phyloP scores from a whole-genome alignment of 306 rosid genomes.

The Crotalaria pallida region DNA sequence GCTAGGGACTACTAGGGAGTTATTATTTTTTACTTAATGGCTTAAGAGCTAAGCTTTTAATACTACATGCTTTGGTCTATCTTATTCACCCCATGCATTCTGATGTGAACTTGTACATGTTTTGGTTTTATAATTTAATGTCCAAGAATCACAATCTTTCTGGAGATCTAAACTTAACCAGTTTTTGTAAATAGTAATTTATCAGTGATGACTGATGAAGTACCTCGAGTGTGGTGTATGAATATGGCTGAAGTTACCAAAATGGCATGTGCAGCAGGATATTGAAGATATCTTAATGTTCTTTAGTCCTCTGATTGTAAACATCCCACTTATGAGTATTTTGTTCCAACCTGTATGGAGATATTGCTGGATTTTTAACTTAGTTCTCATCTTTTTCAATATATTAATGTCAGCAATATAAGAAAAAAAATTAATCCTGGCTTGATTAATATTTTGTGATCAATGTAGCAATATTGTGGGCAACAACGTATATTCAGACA shows the following conservation, averaged over 20 bases:
- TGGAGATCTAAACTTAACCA: neutral
- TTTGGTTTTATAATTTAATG: constrained; percentile 1
- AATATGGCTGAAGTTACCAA: neutral
- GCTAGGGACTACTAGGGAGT: neutral
- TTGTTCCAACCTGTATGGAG: neutral
- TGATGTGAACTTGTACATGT: constrained; percentile 1
- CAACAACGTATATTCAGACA: neutral
- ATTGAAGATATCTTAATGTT: neutral
- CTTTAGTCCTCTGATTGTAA: neutral
- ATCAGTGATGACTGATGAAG: neutral
- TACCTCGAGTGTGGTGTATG: neutral
- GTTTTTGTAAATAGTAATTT: neutral
- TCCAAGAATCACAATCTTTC: neutral
- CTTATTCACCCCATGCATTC: neutral
- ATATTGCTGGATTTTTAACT: constrained; percentile 2
- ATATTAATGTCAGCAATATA: neutral
- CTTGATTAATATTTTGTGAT: neutral
- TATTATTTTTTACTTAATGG: neutral
- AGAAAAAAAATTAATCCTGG: neutral
- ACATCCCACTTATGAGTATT: neutral
- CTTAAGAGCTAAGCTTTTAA: neutral
- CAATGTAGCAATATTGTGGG: neutral
- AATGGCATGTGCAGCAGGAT: neutral
- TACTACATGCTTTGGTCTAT: no score
- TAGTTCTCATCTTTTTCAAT: neutral